Conservation (phyloP, 257 asterid genomes). For the Solanum bukasovii region DNA sequence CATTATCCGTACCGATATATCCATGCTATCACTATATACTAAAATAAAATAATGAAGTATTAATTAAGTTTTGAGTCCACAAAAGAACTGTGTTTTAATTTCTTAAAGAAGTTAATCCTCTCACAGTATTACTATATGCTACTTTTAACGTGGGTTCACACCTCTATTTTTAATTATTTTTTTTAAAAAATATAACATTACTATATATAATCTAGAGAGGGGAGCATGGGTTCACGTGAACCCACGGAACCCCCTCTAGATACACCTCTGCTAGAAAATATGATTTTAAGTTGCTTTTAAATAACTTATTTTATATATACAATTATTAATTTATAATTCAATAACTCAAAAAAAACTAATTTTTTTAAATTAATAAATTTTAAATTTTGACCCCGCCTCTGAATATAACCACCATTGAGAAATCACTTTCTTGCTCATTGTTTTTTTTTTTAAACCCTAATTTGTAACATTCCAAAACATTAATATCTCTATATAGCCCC, state of each 20-base stretch:
- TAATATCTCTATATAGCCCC: conserved; percentile 39
- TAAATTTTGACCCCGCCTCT: accelerated
- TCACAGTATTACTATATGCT: background rate
- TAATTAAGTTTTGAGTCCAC: background rate
- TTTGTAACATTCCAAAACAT: conserved; percentile 37
- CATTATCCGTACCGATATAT: too few relatives aligned
- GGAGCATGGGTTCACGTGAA: too few relatives aligned
- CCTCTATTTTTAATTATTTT: too few relatives aligned
- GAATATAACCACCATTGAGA: background rate
- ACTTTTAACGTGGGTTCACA: too few relatives aligned
- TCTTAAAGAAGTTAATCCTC: too few relatives aligned
- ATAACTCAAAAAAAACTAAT: background rate
- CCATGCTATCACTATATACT: background rate
- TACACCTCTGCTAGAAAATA: too few relatives aligned
- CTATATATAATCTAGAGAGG: too few relatives aligned
- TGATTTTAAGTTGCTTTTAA: too few relatives aligned
- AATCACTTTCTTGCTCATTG: background rate
- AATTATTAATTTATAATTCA: background rate
- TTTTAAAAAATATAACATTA: too few relatives aligned
- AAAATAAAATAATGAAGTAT: background rate
- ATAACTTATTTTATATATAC: too few relatives aligned
- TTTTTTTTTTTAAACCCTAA: background rate
- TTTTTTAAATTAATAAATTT: background rate
- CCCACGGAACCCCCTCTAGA: too few relatives aligned
- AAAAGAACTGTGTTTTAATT: too few relatives aligned